Percentiles rank a stretch among this genome's conserved stretches.
phyloP scores from a whole-genome alignment of 2,329 filamentous ascomycete species.

The Xylariaceae sp. region DNA sequence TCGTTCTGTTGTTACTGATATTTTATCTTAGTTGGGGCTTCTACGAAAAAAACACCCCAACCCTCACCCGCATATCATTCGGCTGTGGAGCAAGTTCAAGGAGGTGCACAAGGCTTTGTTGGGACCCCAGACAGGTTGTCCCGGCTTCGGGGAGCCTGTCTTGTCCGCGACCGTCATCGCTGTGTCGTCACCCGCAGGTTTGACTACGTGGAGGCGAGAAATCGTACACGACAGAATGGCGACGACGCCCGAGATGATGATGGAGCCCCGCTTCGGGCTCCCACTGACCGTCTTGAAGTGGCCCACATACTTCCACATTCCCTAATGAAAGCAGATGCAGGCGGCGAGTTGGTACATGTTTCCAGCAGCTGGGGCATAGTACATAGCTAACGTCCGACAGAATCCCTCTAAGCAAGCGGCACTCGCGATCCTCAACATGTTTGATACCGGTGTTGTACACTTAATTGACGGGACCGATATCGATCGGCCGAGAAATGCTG shows the following conservation, averaged over 20 bases:
- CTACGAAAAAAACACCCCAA: slow-evolving; percentile 34
- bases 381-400: slow-evolving; percentile 8
- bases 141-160: slow-evolving; percentile 35
- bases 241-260: slow-evolving; percentile 35
- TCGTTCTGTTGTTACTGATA: slow-evolving; percentile 9
- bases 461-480: slow-evolving; percentile 49
- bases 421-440: slow-evolving; percentile 50
- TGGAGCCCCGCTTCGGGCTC: slow-evolving; percentile 24
- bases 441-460: slow-evolving; percentile 44
- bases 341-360: slow-evolving; percentile 3
- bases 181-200: slow-evolving; percentile 39
- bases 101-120: slow-evolving; percentile 23
- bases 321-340: neutral
- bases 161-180: slow-evolving; percentile 38
- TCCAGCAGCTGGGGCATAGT: neutral
- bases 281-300: slow-evolving; percentile 17
- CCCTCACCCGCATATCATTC: slow-evolving; percentile 34
- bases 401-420: slow-evolving; percentile 40
- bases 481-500: slow-evolving; percentile 48
- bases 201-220: slow-evolving; percentile 17
- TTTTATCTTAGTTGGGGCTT: slow-evolving; percentile 35
- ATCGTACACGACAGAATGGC: slow-evolving; percentile 22
- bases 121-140: slow-evolving; percentile 35
- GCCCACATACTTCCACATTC: slow-evolving; percentile 6
- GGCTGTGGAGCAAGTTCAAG: slow-evolving; percentile 29